Percentiles rank a stretch among this genome's conserved stretches.
Conservation (phyloP, 1,139 yeast genomes). For the Taphrina wiesneri region DNA sequence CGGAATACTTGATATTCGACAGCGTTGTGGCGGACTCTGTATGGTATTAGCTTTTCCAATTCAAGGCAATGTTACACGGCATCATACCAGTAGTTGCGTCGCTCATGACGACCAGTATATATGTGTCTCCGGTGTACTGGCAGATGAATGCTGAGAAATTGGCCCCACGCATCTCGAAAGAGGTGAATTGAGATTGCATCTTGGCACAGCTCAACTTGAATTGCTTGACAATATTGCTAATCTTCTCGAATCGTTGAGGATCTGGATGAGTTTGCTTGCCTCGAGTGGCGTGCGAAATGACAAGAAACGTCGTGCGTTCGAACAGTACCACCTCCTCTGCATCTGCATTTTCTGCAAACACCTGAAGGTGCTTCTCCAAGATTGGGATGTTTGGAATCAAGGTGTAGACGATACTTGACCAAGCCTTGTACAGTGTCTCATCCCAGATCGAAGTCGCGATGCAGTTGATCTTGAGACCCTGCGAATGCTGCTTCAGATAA, state of each 20-base stretch:
- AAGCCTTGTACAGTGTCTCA: slow-evolving; percentile 84
- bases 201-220: slow-evolving; percentile 89
- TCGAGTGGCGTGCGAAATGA: slow-evolving; percentile 62
- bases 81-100: slow-evolving; percentile 28
- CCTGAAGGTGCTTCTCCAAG: slow-evolving; percentile 73
- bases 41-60: neutral
- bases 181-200: slow-evolving; percentile 78
- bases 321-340: slow-evolving; percentile 90
- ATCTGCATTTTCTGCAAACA: slow-evolving; percentile 71
- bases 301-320: slow-evolving; percentile 90
- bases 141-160: slow-evolving; percentile 70
- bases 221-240: slow-evolving; percentile 88
- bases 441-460: slow-evolving; percentile 98
- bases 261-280: slow-evolving; percentile 52
- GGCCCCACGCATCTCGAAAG: slow-evolving; percentile 72
- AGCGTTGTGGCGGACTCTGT: slow-evolving; percentile 28
- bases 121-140: slow-evolving; percentile 69
- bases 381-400: slow-evolving; percentile 86
- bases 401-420: slow-evolving; percentile 95
- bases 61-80: neutral
- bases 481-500: slow-evolving; percentile 59
- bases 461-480: slow-evolving; percentile 73
- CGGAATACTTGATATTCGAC: slow-evolving; percentile 27
- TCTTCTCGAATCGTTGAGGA: slow-evolving; percentile 91
- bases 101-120: slow-evolving; percentile 67